Conservation (phyloP, 2,329 filamentous ascomycete genomes). For the Graphilbum sp. region DNA sequence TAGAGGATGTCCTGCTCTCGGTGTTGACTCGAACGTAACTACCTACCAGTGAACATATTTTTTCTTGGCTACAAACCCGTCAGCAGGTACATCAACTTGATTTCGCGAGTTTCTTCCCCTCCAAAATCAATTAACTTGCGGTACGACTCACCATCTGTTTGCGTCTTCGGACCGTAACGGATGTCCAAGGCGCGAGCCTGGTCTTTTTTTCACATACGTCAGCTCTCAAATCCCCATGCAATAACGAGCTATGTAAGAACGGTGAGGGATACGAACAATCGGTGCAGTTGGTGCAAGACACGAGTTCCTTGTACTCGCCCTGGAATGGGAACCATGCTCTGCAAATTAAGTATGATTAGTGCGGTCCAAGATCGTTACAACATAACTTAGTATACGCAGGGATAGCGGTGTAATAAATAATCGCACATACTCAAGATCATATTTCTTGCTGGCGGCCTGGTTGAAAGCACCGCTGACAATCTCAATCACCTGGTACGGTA, state of each 20-base stretch:
- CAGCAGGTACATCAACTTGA: too few relatives aligned
- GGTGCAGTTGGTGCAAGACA: conserved; percentile 94
- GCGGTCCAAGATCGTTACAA: too few relatives aligned
- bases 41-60: conserved; percentile 68
- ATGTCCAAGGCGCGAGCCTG: conserved; percentile 91
- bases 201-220: conserved; percentile 21
- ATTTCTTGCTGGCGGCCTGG: conserved; percentile 76
- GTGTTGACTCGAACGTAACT: too few relatives aligned
- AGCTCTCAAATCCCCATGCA: too few relatives aligned
- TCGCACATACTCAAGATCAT: conserved; percentile 58
- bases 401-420: too few relatives aligned
- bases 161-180: conserved; percentile 73
- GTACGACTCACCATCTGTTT: conserved; percentile 45
- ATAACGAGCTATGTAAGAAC: too few relatives aligned
- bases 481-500: conserved; percentile 82
- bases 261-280: conserved; percentile 38
- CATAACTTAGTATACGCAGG: too few relatives aligned
- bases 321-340: conserved; percentile 80
- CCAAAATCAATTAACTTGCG: too few relatives aligned
- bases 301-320: conserved; percentile 95
- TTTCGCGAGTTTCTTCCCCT: too few relatives aligned
- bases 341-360: too few relatives aligned
- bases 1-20: too few relatives aligned
- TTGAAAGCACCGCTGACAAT: conserved; percentile 96
- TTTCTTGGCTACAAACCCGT: conserved; percentile 39